Base-by-base conservation (phyloP, 2,329 filamentous ascomycete genomes). In the Botrytis paeoniae region DNA sequence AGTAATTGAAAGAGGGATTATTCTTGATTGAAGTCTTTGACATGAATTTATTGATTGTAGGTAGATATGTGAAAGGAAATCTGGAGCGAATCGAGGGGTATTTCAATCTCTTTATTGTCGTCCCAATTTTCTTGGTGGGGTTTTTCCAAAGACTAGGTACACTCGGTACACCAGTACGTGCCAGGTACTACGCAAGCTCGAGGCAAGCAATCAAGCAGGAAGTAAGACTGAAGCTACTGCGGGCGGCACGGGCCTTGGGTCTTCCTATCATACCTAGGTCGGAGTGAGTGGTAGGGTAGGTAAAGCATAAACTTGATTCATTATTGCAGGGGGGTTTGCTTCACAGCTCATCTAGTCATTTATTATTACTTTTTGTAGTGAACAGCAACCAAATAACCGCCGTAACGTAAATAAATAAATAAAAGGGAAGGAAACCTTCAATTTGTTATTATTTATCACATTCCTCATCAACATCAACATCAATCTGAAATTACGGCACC, bases 91-190 rank as follows among this genome's bases (percentile, higher is more conserved):
- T 70, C n/a, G 65, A 73, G 71, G 59, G 65, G 57, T 57, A 54
- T 45, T 60, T 41, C 25, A 63, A 65, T 59, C 37, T 71, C 60
- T 71, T 71, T 59, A 48, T 70, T 73, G 45, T 61, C 20, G 45
- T 45, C 39, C 65, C 64, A 70, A 60, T 62, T 69, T 73, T 73
- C 45, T 45, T 69, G 72, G 69, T 65, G 60, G 68, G 68, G 60
- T 43, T 65, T 65, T 63, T 3, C 7, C 25, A 10, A 39, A 22
- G 10, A 37, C 37, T 14, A 12, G 8, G 32, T 2, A 35, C 32
- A 35, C 32, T 35, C 32, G 18, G 43, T 43, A 45, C n/a, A n/a
- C 10, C 9, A 25, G 45, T 12, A 43, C 41, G 16, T 43, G 25
- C 51, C 51, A 29, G 51, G 51, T 16, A n/a, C 51, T 16, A 54